Base-by-base conservation (phyloP, 1,139 yeast genomes). In the Zygoascus hellenicus region DNA sequence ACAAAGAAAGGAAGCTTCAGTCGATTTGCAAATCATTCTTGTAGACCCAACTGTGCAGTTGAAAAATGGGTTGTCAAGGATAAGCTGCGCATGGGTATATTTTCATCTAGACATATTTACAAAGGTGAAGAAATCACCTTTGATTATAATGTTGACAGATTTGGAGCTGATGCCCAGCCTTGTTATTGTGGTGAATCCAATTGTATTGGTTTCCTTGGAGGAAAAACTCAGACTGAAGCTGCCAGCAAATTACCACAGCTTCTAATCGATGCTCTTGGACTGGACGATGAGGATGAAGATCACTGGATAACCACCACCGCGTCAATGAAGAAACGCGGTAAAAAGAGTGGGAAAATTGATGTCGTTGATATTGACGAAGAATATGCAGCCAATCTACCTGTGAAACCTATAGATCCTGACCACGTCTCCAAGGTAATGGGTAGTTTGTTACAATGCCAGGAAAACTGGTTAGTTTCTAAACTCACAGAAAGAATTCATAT, bases 41-140 rank as follows among this genome's bases (percentile, higher is more conserved):
- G 98, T 66, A 80, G 77, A 56, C 97, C 98, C 5, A 92, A 92
- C 66, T 92, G 96, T 15, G 88, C 78, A 60, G 96, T 92, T 38
- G 97, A 90, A 65, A 92, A 92, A 68, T 92, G 98, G 98, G 94
- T 89, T 15, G 97, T 92, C 13, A 92, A 90, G 16, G 87, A 85
- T 54, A 84, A 86, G 62, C 73, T 88, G 51, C 76, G 89, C 57
- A 92, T 92, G 97, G 98, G 98, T 34, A 86, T 92, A 19, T 92
- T 92, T 64, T 87, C 97, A 46, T 84, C 85, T 58, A 72, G 95
- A 54, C 67, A 71, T 31, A 87, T 92, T 48, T 50, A 57, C n/a
- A 66, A 67, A 48, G 96, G 96, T 42, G 97, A 92, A 65, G 98
- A 92, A 63, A 80, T 92, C 54, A 87, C 97, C 0, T 90, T 92